phyloP scores from a whole-genome alignment of 495 filamentous ascomycete species.

The Daldinia grandis region DNA sequence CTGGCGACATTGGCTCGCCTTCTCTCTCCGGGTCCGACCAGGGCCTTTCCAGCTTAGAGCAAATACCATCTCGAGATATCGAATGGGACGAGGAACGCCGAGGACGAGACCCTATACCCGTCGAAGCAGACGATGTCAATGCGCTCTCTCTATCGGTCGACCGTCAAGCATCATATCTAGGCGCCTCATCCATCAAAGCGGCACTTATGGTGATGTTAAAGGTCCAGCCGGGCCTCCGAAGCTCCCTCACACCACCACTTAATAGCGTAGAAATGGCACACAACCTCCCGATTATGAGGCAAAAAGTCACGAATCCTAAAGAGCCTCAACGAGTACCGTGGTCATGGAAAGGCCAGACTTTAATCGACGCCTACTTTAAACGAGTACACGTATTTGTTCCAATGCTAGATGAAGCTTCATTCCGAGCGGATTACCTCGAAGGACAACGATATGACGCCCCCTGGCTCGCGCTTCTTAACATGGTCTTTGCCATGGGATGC shows the following conservation, averaged over 20 bases:
- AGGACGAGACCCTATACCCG: conserved; percentile 66
- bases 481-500: conserved; percentile 81
- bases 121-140: conserved; percentile 83
- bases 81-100: conserved; percentile 67
- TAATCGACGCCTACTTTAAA: conserved; percentile 81
- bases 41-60: conserved; percentile 60
- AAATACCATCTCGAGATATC: conserved; percentile 61
- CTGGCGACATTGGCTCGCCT: conserved; percentile 56
- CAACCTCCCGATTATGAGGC: conserved; percentile 58
- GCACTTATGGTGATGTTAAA: conserved; percentile 83
- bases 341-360: conserved; percentile 67
- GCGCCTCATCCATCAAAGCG: conserved; percentile 83
- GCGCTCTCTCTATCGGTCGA: conserved; percentile 77
- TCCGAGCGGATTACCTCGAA: conserved; percentile 75
- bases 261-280: conserved; percentile 57
- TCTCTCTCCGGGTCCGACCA: conserved; percentile 52
- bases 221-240: conserved; percentile 70
- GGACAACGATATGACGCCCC: conserved; percentile 72
- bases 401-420: conserved; percentile 77
- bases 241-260: conserved; percentile 63
- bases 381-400: conserved; percentile 78
- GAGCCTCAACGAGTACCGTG: conserved; percentile 64
- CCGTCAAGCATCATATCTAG: conserved; percentile 77
- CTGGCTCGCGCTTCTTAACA: conserved; percentile 81
- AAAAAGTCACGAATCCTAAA: conserved; percentile 54